Evolutionary conservation across 352 stramenopile species (phyloP).

Genomic region (Phytopythium vexans): DNA sequence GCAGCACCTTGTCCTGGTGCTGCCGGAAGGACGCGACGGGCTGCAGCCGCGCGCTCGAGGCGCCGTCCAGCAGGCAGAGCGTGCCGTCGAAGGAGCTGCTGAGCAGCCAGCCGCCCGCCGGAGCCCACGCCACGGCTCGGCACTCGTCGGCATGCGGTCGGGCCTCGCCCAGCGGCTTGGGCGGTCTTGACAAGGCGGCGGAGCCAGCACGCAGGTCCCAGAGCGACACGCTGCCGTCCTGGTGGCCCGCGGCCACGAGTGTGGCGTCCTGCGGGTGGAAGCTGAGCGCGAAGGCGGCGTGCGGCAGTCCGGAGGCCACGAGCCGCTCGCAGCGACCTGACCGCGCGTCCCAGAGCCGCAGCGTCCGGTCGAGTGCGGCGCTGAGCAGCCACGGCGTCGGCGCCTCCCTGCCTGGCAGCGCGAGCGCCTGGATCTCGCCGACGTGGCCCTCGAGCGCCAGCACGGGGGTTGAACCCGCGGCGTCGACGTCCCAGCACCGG

Average conservation of each 20-base stretch:
- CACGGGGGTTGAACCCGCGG: constrained; percentile 10
- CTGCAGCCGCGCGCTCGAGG: constrained; percentile 12
- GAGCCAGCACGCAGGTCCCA: constrained; percentile 58
- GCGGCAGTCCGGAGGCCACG: constrained; percentile 21
- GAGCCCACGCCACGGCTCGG: constrained; percentile 56
- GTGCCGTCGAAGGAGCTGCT: constrained; percentile 61
- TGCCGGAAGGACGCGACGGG: constrained; percentile 53
- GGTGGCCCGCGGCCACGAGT: constrained; percentile 44
- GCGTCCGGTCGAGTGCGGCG: constrained; percentile 50
- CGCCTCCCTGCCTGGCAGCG: constrained; percentile 12
- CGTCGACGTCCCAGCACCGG: constrained; percentile 50
- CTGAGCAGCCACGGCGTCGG: constrained; percentile 24
- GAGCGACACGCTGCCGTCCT: constrained; percentile 54
- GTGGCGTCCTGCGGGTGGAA: constrained; percentile 35
- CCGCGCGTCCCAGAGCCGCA: constrained; percentile 71
- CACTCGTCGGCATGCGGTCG: constrained; percentile 55
- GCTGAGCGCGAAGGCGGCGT: constrained; percentile 38
- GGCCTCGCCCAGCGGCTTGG: constrained; percentile 23
- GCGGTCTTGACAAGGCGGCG: constrained; percentile 3
- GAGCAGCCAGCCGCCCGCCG: constrained; percentile 54
- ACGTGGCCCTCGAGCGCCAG: constrained; percentile 57
- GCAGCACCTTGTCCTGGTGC: constrained; percentile 64
- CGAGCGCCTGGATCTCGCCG: constrained; percentile 57
- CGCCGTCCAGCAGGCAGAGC: constrained; percentile 31
- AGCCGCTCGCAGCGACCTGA: constrained; percentile 47